A percentile compares a stretch with the other conserved stretches of the same genome.
These are phyloP conservation scores for Tilletia caries DNA, from an alignment of 1,284 basidiomycete genomes.

Conservation along the genomic window DNA sequence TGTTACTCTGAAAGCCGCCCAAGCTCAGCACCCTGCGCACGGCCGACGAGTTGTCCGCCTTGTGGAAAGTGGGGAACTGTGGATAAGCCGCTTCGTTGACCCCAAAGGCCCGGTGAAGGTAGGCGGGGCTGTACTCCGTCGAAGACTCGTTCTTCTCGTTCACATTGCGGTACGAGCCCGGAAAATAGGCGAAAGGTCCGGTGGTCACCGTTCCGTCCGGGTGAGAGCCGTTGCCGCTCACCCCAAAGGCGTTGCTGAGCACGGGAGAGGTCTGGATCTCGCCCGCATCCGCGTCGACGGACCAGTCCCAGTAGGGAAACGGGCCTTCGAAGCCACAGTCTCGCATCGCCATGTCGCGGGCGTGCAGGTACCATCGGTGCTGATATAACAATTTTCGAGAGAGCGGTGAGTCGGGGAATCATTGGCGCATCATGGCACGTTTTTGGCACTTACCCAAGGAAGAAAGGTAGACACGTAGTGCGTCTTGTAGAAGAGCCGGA, in stretches of 20 bases:
- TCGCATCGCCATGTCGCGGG: neutral
- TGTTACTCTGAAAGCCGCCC: neutral
- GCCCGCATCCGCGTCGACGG: slow-evolving; percentile 4
- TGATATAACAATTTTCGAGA: neutral
- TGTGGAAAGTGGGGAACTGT: neutral
- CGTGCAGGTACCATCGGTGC: neutral
- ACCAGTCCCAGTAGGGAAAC: slow-evolving; percentile 7
- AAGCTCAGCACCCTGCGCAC: neutral
- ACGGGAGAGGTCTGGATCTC: neutral
- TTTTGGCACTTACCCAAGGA: too few relatives aligned
- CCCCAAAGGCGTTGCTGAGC: neutral
- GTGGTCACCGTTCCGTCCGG: neutral
- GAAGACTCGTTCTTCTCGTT: neutral
- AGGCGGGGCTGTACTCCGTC: neutral
- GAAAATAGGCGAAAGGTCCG: neutral
- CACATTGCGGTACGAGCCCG: neutral
- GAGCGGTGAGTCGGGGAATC: too few relatives aligned
- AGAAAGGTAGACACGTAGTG: neutral
- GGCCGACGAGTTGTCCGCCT: slow-evolving; percentile 4
- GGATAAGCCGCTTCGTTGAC: neutral
- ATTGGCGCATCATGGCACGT: too few relatives aligned
- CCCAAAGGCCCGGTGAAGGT: neutral
- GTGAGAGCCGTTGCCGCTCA: neutral
- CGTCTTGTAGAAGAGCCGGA: neutral
- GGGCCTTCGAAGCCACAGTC: slow-evolving; percentile 7